Evolutionary conservation across 2,329 filamentous ascomycete genomes (phyloP), one percentile per base, ranked within the genome.

Genomic region (Aureobasidium sp.): DNA sequence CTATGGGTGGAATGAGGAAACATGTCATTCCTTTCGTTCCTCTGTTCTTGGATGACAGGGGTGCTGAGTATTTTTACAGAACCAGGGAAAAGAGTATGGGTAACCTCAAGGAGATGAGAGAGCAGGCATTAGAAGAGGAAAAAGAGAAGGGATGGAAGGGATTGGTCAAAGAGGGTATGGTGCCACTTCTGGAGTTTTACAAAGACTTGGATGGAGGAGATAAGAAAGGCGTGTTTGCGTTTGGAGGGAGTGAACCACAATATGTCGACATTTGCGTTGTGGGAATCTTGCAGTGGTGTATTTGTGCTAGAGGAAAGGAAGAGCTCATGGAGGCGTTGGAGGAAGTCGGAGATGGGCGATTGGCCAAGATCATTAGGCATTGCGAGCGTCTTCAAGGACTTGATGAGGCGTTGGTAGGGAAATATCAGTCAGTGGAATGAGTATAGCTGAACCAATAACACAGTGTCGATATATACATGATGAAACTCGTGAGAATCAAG

Each of bases 291-390:
- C 42, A 60, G 29, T 65, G 63, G 63, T 65, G 63, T 54, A 54
- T 58, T 50, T 59, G 31, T 60, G 36, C 36, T 16, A 64, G 55
- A 27, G 67, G 64, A 23, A 47, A 50, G 23, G 38, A 55, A 13
- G 65, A 60, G 6, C 47, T 66, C 16, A 61, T 60, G 62, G 64
- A 27, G 45, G 67, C 43, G 4, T 38, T 66, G 42, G 51, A 60
- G 29, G 59, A 31, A 25, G 54, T 50, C 33, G 65, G 51, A 38
- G 67, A 48, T 47, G 60, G 64, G 15, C 42, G 66, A 27, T 53
- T 68, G 33, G 54, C 31, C 16, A 58, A 56, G 18, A 47, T 67
- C 23, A 42, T 43, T 25, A 20, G 31, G 25, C 36, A 33, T 8
- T 65, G 63, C 33, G 25, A 33, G 8, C 15, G 15, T 16, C 15